phyloP scores from a whole-genome alignment of 2,329 filamentous ascomycete species.

The Ophiosphaerella korrae region DNA sequence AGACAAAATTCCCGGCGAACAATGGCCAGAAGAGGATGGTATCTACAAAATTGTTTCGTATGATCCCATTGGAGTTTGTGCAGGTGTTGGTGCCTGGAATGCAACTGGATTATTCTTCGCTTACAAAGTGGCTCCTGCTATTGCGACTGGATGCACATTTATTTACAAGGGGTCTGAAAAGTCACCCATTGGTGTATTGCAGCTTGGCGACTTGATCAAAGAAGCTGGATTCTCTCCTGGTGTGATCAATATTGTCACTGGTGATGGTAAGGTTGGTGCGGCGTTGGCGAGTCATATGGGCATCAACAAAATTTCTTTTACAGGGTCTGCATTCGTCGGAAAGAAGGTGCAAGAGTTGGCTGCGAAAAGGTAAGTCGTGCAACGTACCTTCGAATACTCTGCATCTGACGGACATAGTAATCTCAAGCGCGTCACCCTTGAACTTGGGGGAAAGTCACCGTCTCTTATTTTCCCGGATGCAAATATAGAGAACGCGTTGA shows the following conservation, averaged over 20 bases:
- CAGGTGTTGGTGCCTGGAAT: slow-evolving; percentile 38
- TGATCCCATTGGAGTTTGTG: slow-evolving; percentile 37
- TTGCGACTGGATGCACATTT: slow-evolving; percentile 31
- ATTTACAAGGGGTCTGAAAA: slow-evolving; percentile 41
- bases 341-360: slow-evolving; percentile 48
- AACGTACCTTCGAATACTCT: no score
- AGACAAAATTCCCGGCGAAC: slow-evolving; percentile 24
- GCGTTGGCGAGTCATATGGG: slow-evolving; percentile 48
- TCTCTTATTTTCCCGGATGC: slow-evolving; percentile 54
- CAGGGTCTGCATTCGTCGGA: slow-evolving; percentile 45
- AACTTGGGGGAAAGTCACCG: slow-evolving; percentile 55
- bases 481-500: slow-evolving; percentile 52
- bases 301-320: slow-evolving; percentile 51
- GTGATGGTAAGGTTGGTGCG: slow-evolving; percentile 36
- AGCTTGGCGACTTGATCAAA: slow-evolving; percentile 34
- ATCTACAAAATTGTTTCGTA: slow-evolving; percentile 33
- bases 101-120: slow-evolving; percentile 21
- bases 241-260: slow-evolving; percentile 44
- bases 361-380: slow-evolving; percentile 30
- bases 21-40: slow-evolving; percentile 24
- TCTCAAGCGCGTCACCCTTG: slow-evolving; percentile 54
- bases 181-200: slow-evolving; percentile 29
- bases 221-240: slow-evolving; percentile 49
- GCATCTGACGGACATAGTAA: slow-evolving; percentile 30
- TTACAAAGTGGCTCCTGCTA: slow-evolving; percentile 33